A percentile compares a stretch with the other conserved stretches of the same genome.
Conservation (phyloP, 2,329 filamentous ascomycete species). For the Lachnellula cervina region DNA sequence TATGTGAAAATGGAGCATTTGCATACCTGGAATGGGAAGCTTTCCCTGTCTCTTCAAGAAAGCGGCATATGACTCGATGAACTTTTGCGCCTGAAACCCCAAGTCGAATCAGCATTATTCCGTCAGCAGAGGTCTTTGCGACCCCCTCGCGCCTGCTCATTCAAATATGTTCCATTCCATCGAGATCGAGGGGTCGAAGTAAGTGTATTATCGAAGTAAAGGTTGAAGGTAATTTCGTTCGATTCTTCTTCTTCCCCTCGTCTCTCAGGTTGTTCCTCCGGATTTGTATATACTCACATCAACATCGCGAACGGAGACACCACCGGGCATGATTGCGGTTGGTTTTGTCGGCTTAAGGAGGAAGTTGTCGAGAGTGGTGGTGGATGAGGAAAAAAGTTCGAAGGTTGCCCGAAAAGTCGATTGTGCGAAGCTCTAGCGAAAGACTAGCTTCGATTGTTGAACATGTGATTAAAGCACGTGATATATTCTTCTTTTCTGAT, state of each 20-base stretch:
- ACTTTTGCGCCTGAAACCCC: conserved; percentile 69
- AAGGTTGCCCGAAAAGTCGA: not conserved
- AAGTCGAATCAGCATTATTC: conserved; percentile 62
- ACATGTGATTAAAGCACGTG: not conserved
- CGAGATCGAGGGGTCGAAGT: conserved; percentile 16
- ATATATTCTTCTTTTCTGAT: not conserved
- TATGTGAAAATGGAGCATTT: not conserved
- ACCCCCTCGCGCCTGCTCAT: conserved; percentile 68
- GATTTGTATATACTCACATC: conserved; percentile 57
- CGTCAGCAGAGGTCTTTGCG: conserved; percentile 68
- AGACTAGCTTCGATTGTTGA: no score
- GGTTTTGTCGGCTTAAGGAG: conserved; percentile 22
- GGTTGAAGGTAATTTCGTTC: conserved; percentile 1
- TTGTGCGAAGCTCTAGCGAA: not conserved
- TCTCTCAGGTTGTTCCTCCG: conserved; percentile 10
- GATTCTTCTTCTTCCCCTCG: conserved; percentile 8
- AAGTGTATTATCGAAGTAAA: conserved; percentile 12
- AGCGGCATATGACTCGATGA: conserved; percentile 78
- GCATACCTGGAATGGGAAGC: conserved; percentile 82
- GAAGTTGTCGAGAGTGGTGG: conserved; percentile 8
- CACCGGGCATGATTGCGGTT: conserved; percentile 72
- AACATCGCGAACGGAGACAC: conserved; percentile 79
- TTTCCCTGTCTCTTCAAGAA: conserved; percentile 95
- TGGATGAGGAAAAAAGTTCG: not conserved
- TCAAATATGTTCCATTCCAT: conserved; percentile 24